Base-by-base conservation (phyloP, 2,329 filamentous ascomycete genomes). In the Thyridium curvatum region DNA sequence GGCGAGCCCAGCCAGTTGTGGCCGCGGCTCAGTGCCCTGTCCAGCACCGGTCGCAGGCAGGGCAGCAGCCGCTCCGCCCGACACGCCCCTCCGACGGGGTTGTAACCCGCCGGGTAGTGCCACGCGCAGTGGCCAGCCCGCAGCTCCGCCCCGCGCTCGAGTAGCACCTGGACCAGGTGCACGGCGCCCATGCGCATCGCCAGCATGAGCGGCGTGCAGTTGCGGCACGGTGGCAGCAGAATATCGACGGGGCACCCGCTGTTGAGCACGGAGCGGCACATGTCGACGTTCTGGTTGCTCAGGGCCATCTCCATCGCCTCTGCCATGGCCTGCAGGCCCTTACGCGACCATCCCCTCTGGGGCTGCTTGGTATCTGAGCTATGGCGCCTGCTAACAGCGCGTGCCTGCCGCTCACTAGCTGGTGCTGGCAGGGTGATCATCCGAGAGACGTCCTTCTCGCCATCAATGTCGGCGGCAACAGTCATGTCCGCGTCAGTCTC, bases 291-390 rank as follows among this genome's bases (percentile, higher is more conserved):
- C 31, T 12, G 18, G 26, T 37, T 12, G n/a, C 13, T 33, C 30
- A 39, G 13, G 13, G 37, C 31, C 12, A 15, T 28, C 13, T 39
- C 37, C 8, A 39, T 30, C 6, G 37, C 37, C 31, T 39, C 16
- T 6, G 30, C 37, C 14, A 34, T 14, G 32, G 16, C 12, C n/a
- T 14, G 32, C 10, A 34, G 14, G 21, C 21, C 21, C 21, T 10
- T 6, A 10, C 10, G 21, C 21, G n/a, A n/a, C n/a, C n/a, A n/a
- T n/a, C n/a, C n/a, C n/a, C n/a, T n/a, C n/a, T n/a, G n/a, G n/a
- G n/a, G n/a, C n/a, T n/a, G n/a, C n/a, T n/a, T n/a, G n/a, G n/a
- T n/a, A n/a, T n/a, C n/a, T n/a, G n/a, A n/a, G n/a, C n/a, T n/a
- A n/a, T n/a, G n/a, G n/a, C n/a, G n/a, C n/a, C n/a, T n/a, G n/a